Evolutionary conservation across 192 early-diverging fungal genomes (phyloP), one percentile per base, ranked within the genome.

Genomic region (Podila minutissima): DNA sequence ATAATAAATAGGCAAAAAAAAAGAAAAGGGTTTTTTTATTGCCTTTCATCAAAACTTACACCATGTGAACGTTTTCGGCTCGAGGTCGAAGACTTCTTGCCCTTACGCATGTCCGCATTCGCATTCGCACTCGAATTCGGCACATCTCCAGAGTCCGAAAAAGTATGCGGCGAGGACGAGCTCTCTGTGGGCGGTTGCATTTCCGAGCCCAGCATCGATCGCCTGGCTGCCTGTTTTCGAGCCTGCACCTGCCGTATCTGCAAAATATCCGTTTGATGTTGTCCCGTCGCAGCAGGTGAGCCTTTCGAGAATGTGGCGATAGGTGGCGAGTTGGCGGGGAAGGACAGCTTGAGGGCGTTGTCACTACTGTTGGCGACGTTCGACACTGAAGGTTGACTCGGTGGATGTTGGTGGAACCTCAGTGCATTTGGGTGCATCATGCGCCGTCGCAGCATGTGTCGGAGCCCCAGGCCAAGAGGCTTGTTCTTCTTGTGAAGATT

Each of bases 391-490:
- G 26, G 59, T 1, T 61, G 59, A 60, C 24, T 15, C 13, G 13
- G 24, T 9, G 38, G 49, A 24, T 22, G 24, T 17, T 24, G 64
- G 24, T 26, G 10, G 10, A 65, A 17, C 29, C 64, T 48, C 1
- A 64, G 5, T 4, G 57, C n/a, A 0, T 32, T 24, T 29, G 64
- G 70, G 24, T 67, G 64, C 64, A 72, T 79, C 69, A 72, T 72
- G 26, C 51, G 59, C 22, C 70, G 69, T 10, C 75, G 64, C 4
- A 79, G n/a, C 75, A 79, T 79, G 26, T 79, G 66, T 17, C 75
- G 65, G 0, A 79, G 69, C 10, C 75, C 75, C 31, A 79, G 31
- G 1, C 75, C 75, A 11, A 79, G 49, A 12, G 75, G 75, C 41
- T 79, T 79, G 59, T 62, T 65, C 32, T 50, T 71, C 41, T 64